These are phyloP conservation scores for Salvia splendens DNA, from an alignment of 257 asterid species.

Conservation along the genomic window DNA sequence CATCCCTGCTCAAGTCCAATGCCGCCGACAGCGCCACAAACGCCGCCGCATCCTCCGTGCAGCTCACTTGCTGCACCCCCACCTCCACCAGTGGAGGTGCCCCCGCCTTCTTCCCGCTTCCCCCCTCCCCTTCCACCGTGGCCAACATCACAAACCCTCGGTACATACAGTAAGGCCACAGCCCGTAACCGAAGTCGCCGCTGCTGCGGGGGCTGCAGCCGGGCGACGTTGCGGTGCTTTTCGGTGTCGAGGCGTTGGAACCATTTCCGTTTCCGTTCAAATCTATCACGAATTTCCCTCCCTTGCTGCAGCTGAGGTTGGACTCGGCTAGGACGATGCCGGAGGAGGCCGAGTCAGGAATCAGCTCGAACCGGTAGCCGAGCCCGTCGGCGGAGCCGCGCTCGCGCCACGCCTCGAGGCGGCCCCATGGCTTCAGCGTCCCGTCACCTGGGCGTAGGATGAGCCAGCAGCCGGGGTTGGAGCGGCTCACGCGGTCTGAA, in stretches of 20 bases:
- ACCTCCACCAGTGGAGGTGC: constrained; percentile 56
- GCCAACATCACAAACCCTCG: constrained; percentile 93
- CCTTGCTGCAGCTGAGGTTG: constrained; percentile 62
- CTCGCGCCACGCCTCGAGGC: constrained; percentile 97
- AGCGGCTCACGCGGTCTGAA: constrained; percentile 85
- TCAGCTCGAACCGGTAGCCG: constrained; percentile 76
- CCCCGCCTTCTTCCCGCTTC: constrained; percentile 15
- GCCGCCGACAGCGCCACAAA: constrained; percentile 91
- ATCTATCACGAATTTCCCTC: constrained; percentile 78
- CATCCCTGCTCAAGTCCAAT: constrained; percentile 79
- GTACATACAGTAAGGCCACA: constrained; percentile 86
- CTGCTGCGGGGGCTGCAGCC: constrained; percentile 80
- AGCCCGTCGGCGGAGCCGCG: constrained; percentile 69
- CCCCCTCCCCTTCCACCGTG: constrained; percentile 60
- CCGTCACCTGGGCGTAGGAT: constrained; percentile 78
- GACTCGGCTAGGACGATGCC: constrained; percentile 71
- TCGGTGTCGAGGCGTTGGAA: constrained; percentile 42
- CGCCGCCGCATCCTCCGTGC: constrained; percentile 92
- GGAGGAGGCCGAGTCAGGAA: constrained; percentile 58
- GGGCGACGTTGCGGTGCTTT: constrained; percentile 54
- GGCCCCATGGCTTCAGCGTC: constrained; percentile 98
- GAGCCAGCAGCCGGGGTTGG: constrained; percentile 95
- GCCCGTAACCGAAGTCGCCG: constrained; percentile 78
- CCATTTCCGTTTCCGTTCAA: constrained; percentile 34
- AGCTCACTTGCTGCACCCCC: constrained; percentile 83